Evolutionary conservation across 768 basidiomycete species (phyloP), one percentile per base, ranked within the genome.

Genomic region (Termitomyces sp.): DNA sequence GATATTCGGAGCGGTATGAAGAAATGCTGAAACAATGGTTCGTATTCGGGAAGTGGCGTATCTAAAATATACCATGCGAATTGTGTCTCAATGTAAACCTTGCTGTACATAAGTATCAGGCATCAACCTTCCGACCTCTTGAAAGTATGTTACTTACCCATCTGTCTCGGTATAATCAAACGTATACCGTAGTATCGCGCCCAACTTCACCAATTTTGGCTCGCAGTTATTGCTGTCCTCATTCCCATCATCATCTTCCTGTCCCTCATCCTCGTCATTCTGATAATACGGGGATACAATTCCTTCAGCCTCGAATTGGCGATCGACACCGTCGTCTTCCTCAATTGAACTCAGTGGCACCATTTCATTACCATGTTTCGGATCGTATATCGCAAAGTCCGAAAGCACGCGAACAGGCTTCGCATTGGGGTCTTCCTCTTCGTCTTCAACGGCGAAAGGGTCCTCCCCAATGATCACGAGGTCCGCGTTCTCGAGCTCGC

Each of bases 51-150:
- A 2, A 80, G 75, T 0, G 88, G 83, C 7, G 53, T 63, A 18
- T 72, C 68, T 28, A 91, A 70, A 35, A 82, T 78, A 66, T 90
- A 90, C 76, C 82, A 84, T 0, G 86, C 85, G 54, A 75, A 78
- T 18, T 74, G 61, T 0, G 89, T 90, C 62, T 89, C 83, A 24
- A 92, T 74, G 58, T 76, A 88, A 10, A 90, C 69, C 1, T 86
- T 81, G 18, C 89, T 90, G 61, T 22, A 48, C 14, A 40, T n/a
- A 20, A 56, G 57, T 12, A 20, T 20, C 13, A 40, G 13, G 24
- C 4, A 13, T 49, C 42, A 48, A 43, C 20, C 61, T 43, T 33
- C 53, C 46, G 38, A 33, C 22, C 8, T 16, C 28, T 54, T 32
- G 50, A 47, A 43, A 63, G 1, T 50, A 53, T 49, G 32, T 61